phyloP scores from a whole-genome alignment of 139 green algal genomes.

The Chlorella sp. region DNA sequence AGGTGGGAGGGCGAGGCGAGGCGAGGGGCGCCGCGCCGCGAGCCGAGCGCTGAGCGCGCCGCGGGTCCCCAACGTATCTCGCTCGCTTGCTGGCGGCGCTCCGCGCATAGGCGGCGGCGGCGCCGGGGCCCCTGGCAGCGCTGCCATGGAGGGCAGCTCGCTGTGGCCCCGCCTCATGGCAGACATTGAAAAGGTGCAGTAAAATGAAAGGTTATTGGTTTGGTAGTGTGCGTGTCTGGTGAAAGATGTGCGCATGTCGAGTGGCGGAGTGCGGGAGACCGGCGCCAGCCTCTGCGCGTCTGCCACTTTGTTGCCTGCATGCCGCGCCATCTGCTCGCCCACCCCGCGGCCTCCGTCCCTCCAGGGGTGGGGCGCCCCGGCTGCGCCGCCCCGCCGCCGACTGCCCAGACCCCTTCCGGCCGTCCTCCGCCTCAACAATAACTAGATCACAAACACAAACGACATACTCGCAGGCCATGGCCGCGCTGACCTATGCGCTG shows the following conservation, averaged over 20 bases:
- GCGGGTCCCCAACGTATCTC: not conserved
- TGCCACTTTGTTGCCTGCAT: not conserved
- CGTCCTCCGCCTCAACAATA: not conserved
- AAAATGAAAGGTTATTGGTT: not conserved
- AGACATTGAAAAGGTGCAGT: constrained; percentile 42
- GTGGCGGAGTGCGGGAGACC: not conserved
- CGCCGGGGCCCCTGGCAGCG: not conserved
- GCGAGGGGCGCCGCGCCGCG: not conserved
- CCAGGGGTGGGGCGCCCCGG: not conserved
- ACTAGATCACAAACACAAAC: too few species aligned
- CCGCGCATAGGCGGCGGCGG: not conserved
- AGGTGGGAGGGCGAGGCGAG: not conserved
- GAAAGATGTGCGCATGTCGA: too few species aligned
- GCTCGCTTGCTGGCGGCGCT: not conserved
- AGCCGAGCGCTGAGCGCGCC: not conserved
- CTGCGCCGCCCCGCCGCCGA: not conserved
- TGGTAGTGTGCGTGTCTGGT: not conserved
- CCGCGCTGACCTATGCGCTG: constrained; percentile 40
- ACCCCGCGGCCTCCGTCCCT: too few species aligned
- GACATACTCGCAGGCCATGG: constrained; percentile 47
- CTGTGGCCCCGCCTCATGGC: constrained; percentile 47
- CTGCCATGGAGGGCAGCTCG: not conserved
- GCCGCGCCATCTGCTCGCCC: not conserved
- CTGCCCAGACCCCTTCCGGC: not conserved
- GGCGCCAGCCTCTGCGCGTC: not conserved